Evolutionary conservation across 2,329 filamentous ascomycete species (phyloP).

Genomic region (Aspergillus aculeatus): DNA sequence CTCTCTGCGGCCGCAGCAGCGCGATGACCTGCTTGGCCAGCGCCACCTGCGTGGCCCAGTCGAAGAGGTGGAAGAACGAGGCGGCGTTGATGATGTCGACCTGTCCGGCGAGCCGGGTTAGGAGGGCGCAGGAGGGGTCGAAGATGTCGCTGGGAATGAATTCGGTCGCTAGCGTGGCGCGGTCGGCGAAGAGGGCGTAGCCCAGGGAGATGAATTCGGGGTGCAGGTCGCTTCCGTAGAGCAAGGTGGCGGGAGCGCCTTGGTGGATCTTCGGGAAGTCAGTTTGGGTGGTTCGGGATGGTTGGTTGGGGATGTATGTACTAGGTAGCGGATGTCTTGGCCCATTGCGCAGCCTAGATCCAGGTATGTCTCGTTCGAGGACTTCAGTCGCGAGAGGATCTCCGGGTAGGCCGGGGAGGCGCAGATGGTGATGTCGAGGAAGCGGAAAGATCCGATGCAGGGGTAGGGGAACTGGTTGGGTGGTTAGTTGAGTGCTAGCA

Average conservation of each 20-base stretch:
- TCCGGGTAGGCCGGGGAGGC: neutral
- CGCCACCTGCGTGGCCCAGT: slow-evolving; percentile 6
- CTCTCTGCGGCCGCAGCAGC: neutral
- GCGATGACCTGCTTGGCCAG: slow-evolving; percentile 6
- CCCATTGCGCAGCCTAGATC: slow-evolving; percentile 6
- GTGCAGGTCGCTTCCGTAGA: slow-evolving; percentile 3
- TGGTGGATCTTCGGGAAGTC: neutral
- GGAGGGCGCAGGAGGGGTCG: neutral
- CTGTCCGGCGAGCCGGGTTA: neutral
- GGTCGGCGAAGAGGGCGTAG: slow-evolving; percentile 8
- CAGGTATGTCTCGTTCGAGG: neutral
- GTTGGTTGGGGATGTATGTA: neutral
- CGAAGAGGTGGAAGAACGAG: slow-evolving; percentile 13
- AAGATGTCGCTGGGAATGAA: slow-evolving; percentile 12
- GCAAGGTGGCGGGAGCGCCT: neutral
- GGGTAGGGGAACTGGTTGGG: slow-evolving; percentile 1
- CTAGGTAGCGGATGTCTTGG: slow-evolving; percentile 5
- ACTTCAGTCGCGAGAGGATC: neutral
- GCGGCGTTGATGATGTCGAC: slow-evolving; percentile 10
- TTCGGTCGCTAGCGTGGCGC: neutral
- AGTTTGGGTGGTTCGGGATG: neutral
- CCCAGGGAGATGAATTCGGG: slow-evolving; percentile 3
- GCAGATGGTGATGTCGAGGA: slow-evolving; percentile 1
- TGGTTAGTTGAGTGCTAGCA: neutral
- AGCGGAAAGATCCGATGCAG: slow-evolving; percentile 5